These are phyloP conservation scores for Geotrichum reessii DNA, from an alignment of 1,139 yeast genomes.

Conservation along the genomic window DNA sequence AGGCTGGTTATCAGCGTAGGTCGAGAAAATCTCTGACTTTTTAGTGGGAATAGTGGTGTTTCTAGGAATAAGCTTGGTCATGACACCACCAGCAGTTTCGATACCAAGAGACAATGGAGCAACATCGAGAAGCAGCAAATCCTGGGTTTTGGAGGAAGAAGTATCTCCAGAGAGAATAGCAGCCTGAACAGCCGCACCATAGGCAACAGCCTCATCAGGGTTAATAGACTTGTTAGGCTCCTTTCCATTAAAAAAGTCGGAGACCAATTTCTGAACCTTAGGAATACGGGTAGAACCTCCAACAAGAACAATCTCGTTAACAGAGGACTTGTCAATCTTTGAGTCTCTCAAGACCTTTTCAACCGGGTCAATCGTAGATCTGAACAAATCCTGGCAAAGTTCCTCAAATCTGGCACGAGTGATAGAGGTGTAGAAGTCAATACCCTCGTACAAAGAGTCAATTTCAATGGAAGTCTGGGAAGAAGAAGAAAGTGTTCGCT, in stretches of 20 bases:
- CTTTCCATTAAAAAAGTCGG: constrained; percentile 98
- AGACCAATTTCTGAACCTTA: constrained; percentile 94
- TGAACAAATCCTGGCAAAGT: constrained; percentile 91
- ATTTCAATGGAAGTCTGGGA: constrained; percentile 96
- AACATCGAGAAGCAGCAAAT: constrained; percentile 75
- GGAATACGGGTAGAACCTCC: constrained; percentile 99
- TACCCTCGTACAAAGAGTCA: constrained; percentile 94
- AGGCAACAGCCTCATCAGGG: constrained; percentile 68
- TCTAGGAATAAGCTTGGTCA: constrained; percentile 86
- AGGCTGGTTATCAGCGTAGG: constrained; percentile 91
- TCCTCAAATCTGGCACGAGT: constrained; percentile 99
- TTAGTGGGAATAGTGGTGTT: constrained; percentile 91
- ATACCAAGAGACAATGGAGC: constrained; percentile 87
- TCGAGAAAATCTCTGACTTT: constrained; percentile 86
- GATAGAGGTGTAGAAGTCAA: constrained; percentile 92
- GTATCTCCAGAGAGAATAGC: constrained; percentile 90
- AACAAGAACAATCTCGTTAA: constrained; percentile 94
- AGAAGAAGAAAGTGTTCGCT: constrained; percentile 96
- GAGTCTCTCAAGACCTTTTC: constrained; percentile 97
- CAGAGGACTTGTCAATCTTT: constrained; percentile 79
- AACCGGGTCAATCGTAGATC: constrained; percentile 93
- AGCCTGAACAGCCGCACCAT: constrained; percentile 94
- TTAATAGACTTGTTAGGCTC: constrained; percentile 20
- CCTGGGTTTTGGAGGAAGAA: constrained; percentile 74
- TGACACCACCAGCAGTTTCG: constrained; percentile 94